Evolutionary conservation across 257 asterid genomes (phyloP).

Genomic region (Ajuga chamaepitys): DNA sequence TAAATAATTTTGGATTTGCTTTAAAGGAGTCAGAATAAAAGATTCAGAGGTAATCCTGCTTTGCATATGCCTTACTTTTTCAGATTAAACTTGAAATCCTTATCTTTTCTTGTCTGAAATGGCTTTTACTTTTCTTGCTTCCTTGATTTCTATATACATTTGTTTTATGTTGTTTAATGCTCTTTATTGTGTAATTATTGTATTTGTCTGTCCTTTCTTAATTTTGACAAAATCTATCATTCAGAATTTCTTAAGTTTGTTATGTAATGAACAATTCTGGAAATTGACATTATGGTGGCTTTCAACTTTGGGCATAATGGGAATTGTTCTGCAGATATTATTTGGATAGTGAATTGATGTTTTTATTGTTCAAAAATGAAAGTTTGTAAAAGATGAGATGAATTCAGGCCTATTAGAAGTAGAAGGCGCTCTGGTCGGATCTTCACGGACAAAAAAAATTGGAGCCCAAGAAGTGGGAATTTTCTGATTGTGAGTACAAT

Average conservation of each 20-base stretch:
- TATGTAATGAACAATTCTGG: constrained; percentile 6
- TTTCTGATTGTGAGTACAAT: not conserved
- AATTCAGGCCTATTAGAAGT: too few relatives aligned
- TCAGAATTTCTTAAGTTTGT: not conserved
- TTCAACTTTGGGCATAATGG: constrained; percentile 1
- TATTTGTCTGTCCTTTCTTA: not conserved
- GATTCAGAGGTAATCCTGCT: constrained; percentile 25
- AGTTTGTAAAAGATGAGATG: too few relatives aligned
- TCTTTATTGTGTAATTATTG: not conserved
- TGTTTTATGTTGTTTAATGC: constrained; percentile 8
- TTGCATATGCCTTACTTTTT: not conserved
- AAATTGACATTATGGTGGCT: not conserved
- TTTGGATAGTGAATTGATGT: not conserved
- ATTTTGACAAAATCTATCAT: not conserved
- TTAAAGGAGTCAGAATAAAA: constrained; percentile 12
- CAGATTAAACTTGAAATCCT: not conserved
- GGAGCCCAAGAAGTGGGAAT: not conserved
- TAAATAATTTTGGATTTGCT: constrained; percentile 19
- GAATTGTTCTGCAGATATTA: constrained; percentile 5
- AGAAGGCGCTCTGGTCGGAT: too few relatives aligned
- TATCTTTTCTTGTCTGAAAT: constrained; percentile 5
- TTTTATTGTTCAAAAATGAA: not conserved
- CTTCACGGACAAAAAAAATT: not conserved
- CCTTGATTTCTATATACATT: not conserved
- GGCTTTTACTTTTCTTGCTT: not conserved